Base-by-base conservation (phyloP, 495 filamentous ascomycete species). In the Podospora pseudocomata region DNA sequence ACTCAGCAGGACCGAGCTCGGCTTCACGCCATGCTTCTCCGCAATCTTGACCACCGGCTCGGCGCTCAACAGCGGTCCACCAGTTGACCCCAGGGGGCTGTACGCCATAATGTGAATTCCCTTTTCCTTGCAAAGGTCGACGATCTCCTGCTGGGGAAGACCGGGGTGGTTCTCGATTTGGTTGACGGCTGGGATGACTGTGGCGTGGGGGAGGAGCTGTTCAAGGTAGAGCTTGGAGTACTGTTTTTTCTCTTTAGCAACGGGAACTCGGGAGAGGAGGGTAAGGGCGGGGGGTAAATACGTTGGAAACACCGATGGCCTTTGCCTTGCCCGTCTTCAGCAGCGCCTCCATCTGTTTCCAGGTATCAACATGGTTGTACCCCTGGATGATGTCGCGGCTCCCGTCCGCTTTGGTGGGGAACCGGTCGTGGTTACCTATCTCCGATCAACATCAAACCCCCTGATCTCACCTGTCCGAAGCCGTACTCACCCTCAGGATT, bases 111-210 rank as follows among this genome's bases (percentile, higher is more conserved):
- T 78, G 72, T 90, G 87, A 65, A 93, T 92, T 44, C 90, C 90
- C 80, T 90, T 90, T 65, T 83, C 80, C 60, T 83, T 86, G 81
- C 89, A 92, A 68, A 89, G 85, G 74, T 93, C 90, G 49, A 92
- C 88, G 72, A 93, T 90, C 72, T 95, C 91, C 78, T 93, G 89
- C 81, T 95, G 92, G 0, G 92, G 92, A n/a, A 95, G 86, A 5
- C 83, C 85, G 16, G 90, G 90, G 81, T 94, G 91, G 81, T 94
- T 93, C 81, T 97, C 93, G 74, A 96, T 93, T 86, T 96, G 92
- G 81, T 96, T 95, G 69, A 88, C 90, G n/a, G 92, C 92, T 13
- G 93, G 93, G 0, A 89, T 76, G 55, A 94, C 79, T 39, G 79
- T 84, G 63, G 86, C 86, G 62, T 89, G 80, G 4, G 86, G 82